Percentiles rank a stretch among this genome's conserved stretches.
phyloP scores from a whole-genome alignment of 805 yeast species.

The Pichia deserticola region DNA sequence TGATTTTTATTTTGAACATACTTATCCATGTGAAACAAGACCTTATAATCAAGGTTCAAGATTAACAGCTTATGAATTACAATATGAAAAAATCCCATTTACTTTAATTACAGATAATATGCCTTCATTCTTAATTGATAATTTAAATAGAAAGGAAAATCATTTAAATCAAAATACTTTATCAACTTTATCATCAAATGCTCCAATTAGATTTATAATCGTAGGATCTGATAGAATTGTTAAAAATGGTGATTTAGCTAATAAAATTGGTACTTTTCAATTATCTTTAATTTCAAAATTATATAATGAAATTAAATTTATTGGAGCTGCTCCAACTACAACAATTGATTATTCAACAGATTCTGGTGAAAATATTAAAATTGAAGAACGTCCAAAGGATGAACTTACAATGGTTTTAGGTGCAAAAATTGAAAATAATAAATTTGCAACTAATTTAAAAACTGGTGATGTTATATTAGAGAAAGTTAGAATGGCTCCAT shows the following conservation, averaged over 20 bases:
- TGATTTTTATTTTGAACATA: slow-evolving; percentile 51
- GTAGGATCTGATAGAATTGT: slow-evolving; percentile 97
- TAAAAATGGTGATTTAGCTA: slow-evolving; percentile 90
- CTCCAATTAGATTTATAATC: slow-evolving; percentile 81
- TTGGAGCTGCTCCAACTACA: slow-evolving; percentile 93
- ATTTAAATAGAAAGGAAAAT: slow-evolving; percentile 25
- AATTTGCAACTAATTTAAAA: slow-evolving; percentile 24
- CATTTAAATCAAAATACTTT: slow-evolving; percentile 16
- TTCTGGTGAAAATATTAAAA: slow-evolving; percentile 68
- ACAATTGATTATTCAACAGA: slow-evolving; percentile 68
- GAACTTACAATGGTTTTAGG: slow-evolving; percentile 80
- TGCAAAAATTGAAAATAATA: slow-evolving; percentile 35
- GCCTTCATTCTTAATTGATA: slow-evolving; percentile 69
- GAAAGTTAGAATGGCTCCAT: slow-evolving; percentile 77
- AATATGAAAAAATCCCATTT: slow-evolving; percentile 80
- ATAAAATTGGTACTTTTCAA: slow-evolving; percentile 93
- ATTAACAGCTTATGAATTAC: slow-evolving; percentile 83
- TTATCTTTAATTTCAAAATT: slow-evolving; percentile 64
- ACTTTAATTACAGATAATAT: slow-evolving; percentile 86
- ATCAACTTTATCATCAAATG: slow-evolving; percentile 22
- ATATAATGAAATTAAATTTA: slow-evolving; percentile 64
- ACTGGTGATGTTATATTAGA: slow-evolving; percentile 24
- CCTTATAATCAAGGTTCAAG: slow-evolving; percentile 97
- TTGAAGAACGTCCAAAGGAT: slow-evolving; percentile 78
- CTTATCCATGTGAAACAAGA: slow-evolving; percentile 86